Evolutionary conservation across 352 stramenopile species (phyloP).

Genomic region (Phytophthora boehmeriae): DNA sequence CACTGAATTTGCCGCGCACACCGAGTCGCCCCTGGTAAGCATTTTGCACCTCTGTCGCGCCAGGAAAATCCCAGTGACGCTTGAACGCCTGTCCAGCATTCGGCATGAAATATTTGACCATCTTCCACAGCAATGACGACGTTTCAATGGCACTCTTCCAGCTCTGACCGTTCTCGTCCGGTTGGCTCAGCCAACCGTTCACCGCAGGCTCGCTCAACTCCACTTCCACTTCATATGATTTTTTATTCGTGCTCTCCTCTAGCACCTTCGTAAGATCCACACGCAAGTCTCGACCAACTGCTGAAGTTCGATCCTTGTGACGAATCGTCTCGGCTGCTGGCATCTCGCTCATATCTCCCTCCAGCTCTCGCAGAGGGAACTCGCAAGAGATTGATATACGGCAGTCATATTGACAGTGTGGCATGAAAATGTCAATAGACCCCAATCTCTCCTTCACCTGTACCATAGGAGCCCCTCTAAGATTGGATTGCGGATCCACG

Average conservation of each 20-base stretch:
- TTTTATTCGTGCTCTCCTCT: constrained; percentile 76
- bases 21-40: constrained; percentile 78
- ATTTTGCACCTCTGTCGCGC: constrained; percentile 78
- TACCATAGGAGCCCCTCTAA: constrained; percentile 50
- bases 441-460: constrained; percentile 86
- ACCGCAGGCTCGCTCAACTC: constrained; percentile 72
- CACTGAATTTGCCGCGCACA: constrained; percentile 83
- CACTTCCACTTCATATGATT: constrained; percentile 79
- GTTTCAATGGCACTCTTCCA: constrained; percentile 72
- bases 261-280: constrained; percentile 85
- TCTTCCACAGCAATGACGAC: constrained; percentile 77
- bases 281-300: constrained; percentile 77
- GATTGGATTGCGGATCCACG: constrained; percentile 63
- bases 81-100: constrained; percentile 83
- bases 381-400: constrained; percentile 87
- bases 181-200: constrained; percentile 78
- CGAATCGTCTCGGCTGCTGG: constrained; percentile 73
- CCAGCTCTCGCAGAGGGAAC: constrained; percentile 62
- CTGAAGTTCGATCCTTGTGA: constrained; percentile 80
- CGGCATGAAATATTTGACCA: constrained; percentile 88
- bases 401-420: constrained; percentile 85
- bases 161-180: constrained; percentile 74
- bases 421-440: constrained; percentile 88
- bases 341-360: constrained; percentile 64
- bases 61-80: constrained; percentile 72